Evolutionary conservation across 73 alveolate genomes (phyloP).

Genomic region (Uronychia setigera): DNA sequence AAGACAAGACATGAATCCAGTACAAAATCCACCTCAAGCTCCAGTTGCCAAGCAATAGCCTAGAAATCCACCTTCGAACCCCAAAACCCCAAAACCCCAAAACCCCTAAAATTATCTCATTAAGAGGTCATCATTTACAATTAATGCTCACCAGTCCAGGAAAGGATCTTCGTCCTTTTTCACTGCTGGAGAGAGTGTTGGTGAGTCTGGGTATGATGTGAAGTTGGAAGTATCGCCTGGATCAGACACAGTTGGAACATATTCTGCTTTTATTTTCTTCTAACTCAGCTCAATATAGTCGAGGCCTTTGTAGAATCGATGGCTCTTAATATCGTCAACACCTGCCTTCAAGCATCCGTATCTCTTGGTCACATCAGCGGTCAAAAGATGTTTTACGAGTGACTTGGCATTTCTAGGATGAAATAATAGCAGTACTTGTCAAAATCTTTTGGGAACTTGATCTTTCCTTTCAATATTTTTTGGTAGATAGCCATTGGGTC

Average conservation of each 20-base stretch:
- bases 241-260: slow-evolving; percentile 80
- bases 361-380: slow-evolving; percentile 88
- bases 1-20: no score
- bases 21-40: no score
- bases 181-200: slow-evolving; percentile 76
- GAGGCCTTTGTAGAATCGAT: slow-evolving; percentile 74
- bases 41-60: no score
- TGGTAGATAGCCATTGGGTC: slow-evolving; percentile 94
- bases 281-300: slow-evolving; percentile 64
- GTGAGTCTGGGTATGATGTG: slow-evolving; percentile 91
- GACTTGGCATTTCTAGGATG: slow-evolving; percentile 80
- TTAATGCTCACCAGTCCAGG: slow-evolving; percentile 80
- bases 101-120: neutral
- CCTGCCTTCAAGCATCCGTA: slow-evolving; percentile 95
- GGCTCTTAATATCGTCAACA: slow-evolving; percentile 88
- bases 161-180: slow-evolving; percentile 90
- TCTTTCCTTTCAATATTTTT: slow-evolving; percentile 90
- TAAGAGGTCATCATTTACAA: neutral
- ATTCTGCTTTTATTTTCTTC: slow-evolving; percentile 85
- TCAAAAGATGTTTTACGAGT: slow-evolving; percentile 87
- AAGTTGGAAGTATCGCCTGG: slow-evolving; percentile 90
- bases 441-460: slow-evolving; percentile 85
- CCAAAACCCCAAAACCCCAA: slow-evolving; percentile 25
- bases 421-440: slow-evolving; percentile 49
- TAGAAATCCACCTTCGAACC: neutral